Percentiles rank a stretch among this genome's conserved stretches.
phyloP scores from a whole-genome alignment of 2,329 filamentous ascomycete species.

The Epichloe glyceriae region DNA sequence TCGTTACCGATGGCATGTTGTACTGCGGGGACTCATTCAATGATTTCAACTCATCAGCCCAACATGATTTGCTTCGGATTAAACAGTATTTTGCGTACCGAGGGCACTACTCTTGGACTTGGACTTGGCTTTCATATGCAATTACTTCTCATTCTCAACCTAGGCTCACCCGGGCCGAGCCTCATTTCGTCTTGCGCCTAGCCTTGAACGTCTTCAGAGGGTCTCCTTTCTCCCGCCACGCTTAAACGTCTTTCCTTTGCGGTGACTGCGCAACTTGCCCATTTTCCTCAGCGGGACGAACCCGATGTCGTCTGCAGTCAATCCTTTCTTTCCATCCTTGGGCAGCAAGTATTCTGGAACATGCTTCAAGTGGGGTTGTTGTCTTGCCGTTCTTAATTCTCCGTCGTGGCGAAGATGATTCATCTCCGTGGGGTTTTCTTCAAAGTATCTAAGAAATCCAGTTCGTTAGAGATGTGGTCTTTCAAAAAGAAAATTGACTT shows the following conservation, averaged over 20 bases:
- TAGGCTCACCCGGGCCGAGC: not conserved
- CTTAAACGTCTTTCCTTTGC: conserved; percentile 26
- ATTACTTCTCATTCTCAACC: not conserved
- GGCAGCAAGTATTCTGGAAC: conserved; percentile 91
- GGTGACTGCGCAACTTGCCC: conserved; percentile 34
- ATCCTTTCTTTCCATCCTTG: conserved; percentile 55
- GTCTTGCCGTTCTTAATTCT: conserved; percentile 68
- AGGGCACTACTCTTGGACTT: no score
- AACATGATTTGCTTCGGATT: no score
- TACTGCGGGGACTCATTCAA: no score
- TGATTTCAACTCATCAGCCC: no score
- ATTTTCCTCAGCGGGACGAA: conserved; percentile 57
- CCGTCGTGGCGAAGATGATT: conserved; percentile 81
- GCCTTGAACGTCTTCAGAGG: conserved; percentile 82
- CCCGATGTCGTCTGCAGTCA: conserved; percentile 55
- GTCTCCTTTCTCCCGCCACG: conserved; percentile 49
- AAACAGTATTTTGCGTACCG: no score
- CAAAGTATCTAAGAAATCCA: conserved; percentile 52
- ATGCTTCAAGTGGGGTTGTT: conserved; percentile 84
- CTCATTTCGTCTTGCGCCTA: conserved; percentile 31
- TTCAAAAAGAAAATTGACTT: not conserved
- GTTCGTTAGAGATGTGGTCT: not conserved
- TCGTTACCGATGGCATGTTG: no score
- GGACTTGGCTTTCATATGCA: no score
- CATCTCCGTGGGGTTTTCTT: conserved; percentile 87